Evolutionary conservation across 2,329 filamentous ascomycete species (phyloP).

Genomic region (Aspergillus neotritici): DNA sequence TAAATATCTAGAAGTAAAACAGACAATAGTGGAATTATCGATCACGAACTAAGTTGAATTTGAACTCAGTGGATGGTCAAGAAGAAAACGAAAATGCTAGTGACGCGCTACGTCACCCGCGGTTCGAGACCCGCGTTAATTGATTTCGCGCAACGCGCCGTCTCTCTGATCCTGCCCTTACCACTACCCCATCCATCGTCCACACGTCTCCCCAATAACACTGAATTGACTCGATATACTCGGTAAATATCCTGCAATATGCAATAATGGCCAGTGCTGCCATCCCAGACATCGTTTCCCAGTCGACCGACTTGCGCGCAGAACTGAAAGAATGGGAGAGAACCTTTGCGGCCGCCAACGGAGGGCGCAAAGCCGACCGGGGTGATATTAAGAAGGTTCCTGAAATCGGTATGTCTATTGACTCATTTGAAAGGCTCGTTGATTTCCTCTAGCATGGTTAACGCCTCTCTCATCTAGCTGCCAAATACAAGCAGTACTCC

Average conservation of each 20-base stretch:
- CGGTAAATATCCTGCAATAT: conserved; percentile 7
- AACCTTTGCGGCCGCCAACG: conserved; percentile 38
- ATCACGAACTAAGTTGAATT: too few species aligned
- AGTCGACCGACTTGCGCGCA: conserved; percentile 33
- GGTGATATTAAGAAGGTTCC: conserved; percentile 45
- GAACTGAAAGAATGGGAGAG: conserved; percentile 47
- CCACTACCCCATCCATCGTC: background rate
- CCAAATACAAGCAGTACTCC: conserved; percentile 46
- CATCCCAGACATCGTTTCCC: conserved; percentile 20
- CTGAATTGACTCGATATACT: background rate
- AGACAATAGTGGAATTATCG: too few species aligned
- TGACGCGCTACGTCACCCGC: conserved; percentile 22
- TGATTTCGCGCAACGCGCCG: conserved; percentile 13
- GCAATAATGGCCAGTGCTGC: conserved; percentile 24
- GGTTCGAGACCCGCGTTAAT: conserved; percentile 22
- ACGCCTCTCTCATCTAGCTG: conserved; percentile 24
- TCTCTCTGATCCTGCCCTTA: conserved; percentile 1
- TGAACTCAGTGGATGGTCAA: too few species aligned
- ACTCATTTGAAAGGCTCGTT: background rate
- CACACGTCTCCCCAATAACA: too few species aligned
- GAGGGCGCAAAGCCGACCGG: conserved; percentile 41
- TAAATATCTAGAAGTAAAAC: too few species aligned
- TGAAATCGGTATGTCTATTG: conserved; percentile 34
- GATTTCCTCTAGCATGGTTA: background rate
- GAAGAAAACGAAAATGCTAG: background rate